phyloP scores from a whole-genome alignment of 352 stramenopile genomes.

The Globisporangium parvum region DNA sequence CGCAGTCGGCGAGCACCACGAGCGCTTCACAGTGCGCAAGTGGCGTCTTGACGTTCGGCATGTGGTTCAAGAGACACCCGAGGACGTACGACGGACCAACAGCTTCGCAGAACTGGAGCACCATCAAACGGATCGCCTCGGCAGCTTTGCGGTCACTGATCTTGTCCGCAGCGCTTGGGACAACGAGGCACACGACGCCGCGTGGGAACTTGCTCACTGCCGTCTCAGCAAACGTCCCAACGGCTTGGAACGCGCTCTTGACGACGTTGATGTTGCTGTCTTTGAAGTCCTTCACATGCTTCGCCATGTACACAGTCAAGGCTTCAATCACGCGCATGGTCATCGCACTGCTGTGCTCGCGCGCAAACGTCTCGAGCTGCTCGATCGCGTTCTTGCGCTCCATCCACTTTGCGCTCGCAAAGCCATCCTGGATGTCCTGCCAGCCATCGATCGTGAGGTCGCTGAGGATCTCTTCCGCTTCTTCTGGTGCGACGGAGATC shows the following conservation, averaged over 20 bases:
- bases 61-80: conserved; percentile 67
- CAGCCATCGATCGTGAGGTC: conserved; percentile 63
- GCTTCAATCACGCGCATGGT: conserved; percentile 63
- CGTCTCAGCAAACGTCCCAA: conserved; percentile 64
- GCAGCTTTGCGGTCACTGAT: conserved; percentile 77
- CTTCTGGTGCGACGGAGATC: conserved; percentile 54
- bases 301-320: conserved; percentile 62
- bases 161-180: conserved; percentile 72
- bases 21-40: conserved; percentile 70
- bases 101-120: conserved; percentile 70
- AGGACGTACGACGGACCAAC: conserved; percentile 71
- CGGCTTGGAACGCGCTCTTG: conserved; percentile 77
- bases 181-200: conserved; percentile 62
- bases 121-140: conserved; percentile 63
- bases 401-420: conserved; percentile 76
- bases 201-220: conserved; percentile 58
- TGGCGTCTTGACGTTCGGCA: conserved; percentile 75
- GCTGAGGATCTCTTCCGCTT: conserved; percentile 53
- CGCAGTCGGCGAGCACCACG: conserved; percentile 53
- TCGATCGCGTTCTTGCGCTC: conserved; percentile 79
- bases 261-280: conserved; percentile 89
- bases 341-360: conserved; percentile 43
- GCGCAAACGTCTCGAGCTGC: conserved; percentile 50
- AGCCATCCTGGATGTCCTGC: conserved; percentile 41
- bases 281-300: conserved; percentile 83